Base-by-base conservation (phyloP, 78 protist species). In the Isochrysis galbana region DNA sequence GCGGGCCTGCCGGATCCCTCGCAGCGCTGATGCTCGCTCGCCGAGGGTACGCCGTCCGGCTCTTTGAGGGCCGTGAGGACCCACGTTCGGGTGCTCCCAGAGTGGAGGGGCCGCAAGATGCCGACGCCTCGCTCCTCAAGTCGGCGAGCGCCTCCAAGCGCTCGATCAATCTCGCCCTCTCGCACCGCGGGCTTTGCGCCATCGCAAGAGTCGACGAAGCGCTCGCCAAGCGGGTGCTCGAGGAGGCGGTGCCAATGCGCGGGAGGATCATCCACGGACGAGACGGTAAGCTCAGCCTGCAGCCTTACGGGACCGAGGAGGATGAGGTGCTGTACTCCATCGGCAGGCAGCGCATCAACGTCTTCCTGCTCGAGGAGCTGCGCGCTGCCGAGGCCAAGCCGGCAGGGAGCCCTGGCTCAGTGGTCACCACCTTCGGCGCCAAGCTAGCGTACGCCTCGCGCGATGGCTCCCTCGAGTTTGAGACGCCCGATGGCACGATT, bases 101-200 rank as follows among this genome's bases (percentile, higher is more conserved):
- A 54, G 10, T 54, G 67, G 19, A 19, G 67, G 10, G 67, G 19
- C 67, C 10, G 10, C 67, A 10, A 54, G 10, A 5, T n/a, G 38
- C 36, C 77, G 89, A 45, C 88, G 55, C 5, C 61, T 29, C 44
- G 23, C 84, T 74, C 25, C 0, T 5, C 5, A 1, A 19, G 32
- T 25, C 32, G 42, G 89, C 61, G 36, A 21, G 45, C 55, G 89
- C 89, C 10, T 45, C 89, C 26, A 1, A 23, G 39, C 89, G 89
- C n/a, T 82, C 89, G 69, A 82, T 82, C 38, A 82, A 82, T 38
- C 89, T 82, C 19, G 89, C 89, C 39, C 38, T 82, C 32, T 34
- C 44, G 25, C 0, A 5, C 26, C 89, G 89, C 55, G 89, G 89
- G 29, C 61, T 82, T 48, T 34, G 55, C 48, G 89, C 89, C 21